phyloP scores from a whole-genome alignment of 768 basidiomycete genomes.

The Strobilomyces dryophilus region DNA sequence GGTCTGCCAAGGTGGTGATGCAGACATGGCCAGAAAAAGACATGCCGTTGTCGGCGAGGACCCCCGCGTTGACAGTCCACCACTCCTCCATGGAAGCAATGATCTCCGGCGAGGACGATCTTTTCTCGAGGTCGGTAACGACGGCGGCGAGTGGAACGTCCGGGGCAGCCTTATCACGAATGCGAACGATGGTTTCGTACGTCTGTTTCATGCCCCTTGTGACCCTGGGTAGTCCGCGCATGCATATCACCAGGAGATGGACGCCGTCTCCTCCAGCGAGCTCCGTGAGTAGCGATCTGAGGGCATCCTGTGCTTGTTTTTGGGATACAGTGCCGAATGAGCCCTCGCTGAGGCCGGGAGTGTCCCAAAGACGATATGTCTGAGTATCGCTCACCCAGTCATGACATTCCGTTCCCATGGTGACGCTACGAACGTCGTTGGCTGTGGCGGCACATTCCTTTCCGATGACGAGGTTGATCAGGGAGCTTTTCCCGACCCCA shows the following conservation, averaged over 20 bases:
- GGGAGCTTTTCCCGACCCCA: slow-evolving; percentile 29
- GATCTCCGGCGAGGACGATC: slow-evolving; percentile 12
- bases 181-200: slow-evolving; percentile 19
- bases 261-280: slow-evolving; percentile 16
- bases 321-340: slow-evolving; percentile 21
- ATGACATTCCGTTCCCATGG: slow-evolving; percentile 18
- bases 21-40: slow-evolving; percentile 35
- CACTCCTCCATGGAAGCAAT: slow-evolving; percentile 33
- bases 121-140: slow-evolving; percentile 33
- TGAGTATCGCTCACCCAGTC: slow-evolving; percentile 12
- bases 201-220: slow-evolving; percentile 28
- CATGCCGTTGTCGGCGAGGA: slow-evolving; percentile 29
- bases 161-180: slow-evolving; percentile 18
- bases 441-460: slow-evolving; percentile 19
- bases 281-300: slow-evolving; percentile 25
- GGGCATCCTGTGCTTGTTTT: slow-evolving; percentile 22
- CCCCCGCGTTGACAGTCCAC: slow-evolving; percentile 32
- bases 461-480: slow-evolving; percentile 28
- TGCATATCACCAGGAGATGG: slow-evolving; percentile 26
- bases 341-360: slow-evolving; percentile 30
- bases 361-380: slow-evolving; percentile 30
- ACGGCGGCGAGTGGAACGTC: slow-evolving; percentile 23
- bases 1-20: slow-evolving; percentile 31
- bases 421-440: slow-evolving; percentile 22
- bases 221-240: slow-evolving; percentile 23